These are phyloP conservation scores for Trichoderma erinaceum DNA, from an alignment of 495 filamentous ascomycete genomes.

Conservation along the genomic window DNA sequence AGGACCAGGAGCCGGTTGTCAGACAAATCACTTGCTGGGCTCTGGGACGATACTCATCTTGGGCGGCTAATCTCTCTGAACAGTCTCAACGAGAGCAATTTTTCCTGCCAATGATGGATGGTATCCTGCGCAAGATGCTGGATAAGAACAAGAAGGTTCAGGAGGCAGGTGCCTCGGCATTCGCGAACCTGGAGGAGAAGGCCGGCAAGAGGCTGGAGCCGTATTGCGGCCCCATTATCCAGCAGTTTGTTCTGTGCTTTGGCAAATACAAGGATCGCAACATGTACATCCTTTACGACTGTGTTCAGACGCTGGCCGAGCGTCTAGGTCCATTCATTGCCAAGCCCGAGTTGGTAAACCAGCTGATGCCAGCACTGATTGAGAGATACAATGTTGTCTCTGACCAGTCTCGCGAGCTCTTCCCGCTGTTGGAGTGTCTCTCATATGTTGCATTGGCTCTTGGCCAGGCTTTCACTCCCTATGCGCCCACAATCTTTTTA, in stretches of 20 bases:
- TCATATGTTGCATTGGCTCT: slow-evolving; percentile 90
- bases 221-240: slow-evolving; percentile 85
- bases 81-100: slow-evolving; percentile 61
- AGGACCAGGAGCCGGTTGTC: slow-evolving; percentile 85
- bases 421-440: slow-evolving; percentile 89
- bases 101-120: slow-evolving; percentile 97
- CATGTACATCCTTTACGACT: slow-evolving; percentile 98
- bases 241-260: slow-evolving; percentile 90
- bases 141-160: slow-evolving; percentile 97
- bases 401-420: slow-evolving; percentile 88
- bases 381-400: slow-evolving; percentile 79
- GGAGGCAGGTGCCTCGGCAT: slow-evolving; percentile 91
- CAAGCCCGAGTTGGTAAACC: slow-evolving; percentile 66
- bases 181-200: slow-evolving; percentile 94
- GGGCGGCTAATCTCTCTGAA: slow-evolving; percentile 74
- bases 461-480: slow-evolving; percentile 73
- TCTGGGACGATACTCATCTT: slow-evolving; percentile 84
- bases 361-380: slow-evolving; percentile 93
- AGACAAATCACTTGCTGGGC: slow-evolving; percentile 98
- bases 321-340: slow-evolving; percentile 76
- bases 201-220: slow-evolving; percentile 70
- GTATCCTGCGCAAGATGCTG: slow-evolving; percentile 87
- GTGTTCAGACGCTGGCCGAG: slow-evolving; percentile 94
- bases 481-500: slow-evolving; percentile 73
- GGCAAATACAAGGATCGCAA: slow-evolving; percentile 94